Evolutionary conservation across 2,329 filamentous ascomycete genomes (phyloP), one percentile per base, ranked within the genome.

Genomic region (Fusarium nisikadoi): DNA sequence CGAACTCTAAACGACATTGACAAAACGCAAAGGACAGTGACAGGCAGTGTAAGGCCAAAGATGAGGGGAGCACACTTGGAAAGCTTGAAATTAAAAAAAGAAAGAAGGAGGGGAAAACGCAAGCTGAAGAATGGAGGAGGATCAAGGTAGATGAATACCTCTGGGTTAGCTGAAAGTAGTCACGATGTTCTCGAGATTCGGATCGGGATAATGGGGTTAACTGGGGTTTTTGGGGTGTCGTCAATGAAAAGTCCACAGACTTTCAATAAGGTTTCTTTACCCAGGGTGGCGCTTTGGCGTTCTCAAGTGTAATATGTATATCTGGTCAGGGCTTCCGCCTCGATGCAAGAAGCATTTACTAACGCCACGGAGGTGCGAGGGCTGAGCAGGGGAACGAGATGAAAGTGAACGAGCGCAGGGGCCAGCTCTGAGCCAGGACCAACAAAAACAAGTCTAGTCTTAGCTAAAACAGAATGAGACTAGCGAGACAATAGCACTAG

Each of bases 211-310:
- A 73, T 65, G 59, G 66, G 61, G 56, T 74, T 62, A 55, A 70
- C 67, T 64, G 69, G 63, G 63, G 61, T 55, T 53, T 74, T 72
- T 65, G 68, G 73, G 62, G 61, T 74, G 64, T 76, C 53, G 67
- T 77, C 73, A 64, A 77, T 73, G 61, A 64, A 65, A 65, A 71
- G 65, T 56, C 70, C 65, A 70, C 57, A 66, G 57, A 62, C 60
- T 70, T 65, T 73, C 72, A 75, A 77, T 77, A 77, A 77, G 74
- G 75, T 77, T 77, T 76, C 65, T 61, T 42, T 68, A 38, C 68
- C 59, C 72, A 73, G 64, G 46, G 66, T 72, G 72, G 74, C 74
- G 54, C 66, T 77, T 65, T 74, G 75, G 73, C 66, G 72, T 68
- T 54, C 65, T 76, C 68, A 68, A 73, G 74, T 66, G 70, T 64